These are phyloP conservation scores for Arthromyces matolae DNA, from an alignment of 768 basidiomycete genomes.

Conservation along the genomic window DNA sequence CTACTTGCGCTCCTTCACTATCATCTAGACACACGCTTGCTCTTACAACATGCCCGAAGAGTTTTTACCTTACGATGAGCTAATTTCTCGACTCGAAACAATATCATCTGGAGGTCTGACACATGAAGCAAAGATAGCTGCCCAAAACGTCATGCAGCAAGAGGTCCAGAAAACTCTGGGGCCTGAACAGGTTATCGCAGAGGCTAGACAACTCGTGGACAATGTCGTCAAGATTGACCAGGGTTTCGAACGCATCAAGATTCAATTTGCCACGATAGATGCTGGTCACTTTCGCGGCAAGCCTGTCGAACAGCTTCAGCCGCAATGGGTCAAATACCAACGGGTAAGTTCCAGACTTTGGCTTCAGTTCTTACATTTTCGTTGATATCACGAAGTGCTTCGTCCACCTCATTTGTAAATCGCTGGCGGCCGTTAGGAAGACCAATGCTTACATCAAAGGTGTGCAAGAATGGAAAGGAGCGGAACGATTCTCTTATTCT, in stretches of 20 bases:
- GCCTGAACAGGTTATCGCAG: background rate
- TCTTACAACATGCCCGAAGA: too few species aligned
- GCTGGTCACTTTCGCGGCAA: constrained; percentile 1
- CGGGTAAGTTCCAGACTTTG: background rate
- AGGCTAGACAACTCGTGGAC: constrained; percentile 10
- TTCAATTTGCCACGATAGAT: constrained; percentile 7
- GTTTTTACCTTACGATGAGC: background rate
- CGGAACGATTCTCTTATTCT: too few species aligned
- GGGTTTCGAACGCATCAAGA: constrained; percentile 12
- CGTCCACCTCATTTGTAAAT: constrained; percentile 8
- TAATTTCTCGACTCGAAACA: background rate
- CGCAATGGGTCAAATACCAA: constrained; percentile 7
- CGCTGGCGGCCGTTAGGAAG: constrained; percentile 2
- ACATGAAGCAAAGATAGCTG: background rate
- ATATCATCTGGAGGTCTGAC: background rate
- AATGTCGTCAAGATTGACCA: constrained; percentile 13
- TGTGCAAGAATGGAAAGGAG: background rate
- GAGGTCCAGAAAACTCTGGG: background rate
- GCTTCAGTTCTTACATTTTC: background rate
- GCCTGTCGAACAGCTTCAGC: constrained; percentile 8
- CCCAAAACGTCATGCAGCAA: constrained; percentile 2
- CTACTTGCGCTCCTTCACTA: too few species aligned
- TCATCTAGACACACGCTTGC: too few species aligned
- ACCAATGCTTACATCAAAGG: constrained; percentile 9
- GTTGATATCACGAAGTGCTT: constrained; percentile 4